A percentile compares a stretch with the other conserved stretches of the same genome.
Conservation (phyloP, 306 rosid species). For the Nissolia schottii region DNA sequence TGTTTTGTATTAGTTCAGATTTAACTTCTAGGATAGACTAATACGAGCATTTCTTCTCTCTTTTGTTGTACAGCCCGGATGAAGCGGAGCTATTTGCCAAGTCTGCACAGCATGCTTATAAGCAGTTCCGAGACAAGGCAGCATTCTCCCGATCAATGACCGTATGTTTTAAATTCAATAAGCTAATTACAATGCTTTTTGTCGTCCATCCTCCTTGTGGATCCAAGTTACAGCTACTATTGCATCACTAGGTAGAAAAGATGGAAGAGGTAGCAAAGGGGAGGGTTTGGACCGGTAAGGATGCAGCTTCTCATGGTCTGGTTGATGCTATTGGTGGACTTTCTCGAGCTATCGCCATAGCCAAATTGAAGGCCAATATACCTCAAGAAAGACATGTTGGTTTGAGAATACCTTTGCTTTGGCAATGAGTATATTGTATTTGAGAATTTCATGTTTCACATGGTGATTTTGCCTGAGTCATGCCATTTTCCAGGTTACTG, state of each 20-base stretch:
- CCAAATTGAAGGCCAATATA: slow-evolving; percentile 85
- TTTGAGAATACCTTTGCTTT: neutral
- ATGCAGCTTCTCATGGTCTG: slow-evolving; percentile 74
- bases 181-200: neutral
- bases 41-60: neutral
- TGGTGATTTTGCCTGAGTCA: slow-evolving; percentile 16
- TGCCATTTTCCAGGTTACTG: slow-evolving; percentile 68
- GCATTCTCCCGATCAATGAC: slow-evolving; percentile 85
- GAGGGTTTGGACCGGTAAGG: slow-evolving; percentile 88
- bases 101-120: slow-evolving; percentile 65
- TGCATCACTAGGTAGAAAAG: slow-evolving; percentile 61
- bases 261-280: slow-evolving; percentile 98
- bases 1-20: neutral
- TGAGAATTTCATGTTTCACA: neutral
- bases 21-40: neutral
- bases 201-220: neutral
- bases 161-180: slow-evolving; percentile 39
- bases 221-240: neutral
- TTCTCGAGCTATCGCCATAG: slow-evolving; percentile 88
- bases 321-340: slow-evolving; percentile 92
- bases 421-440: neutral
- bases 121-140: slow-evolving; percentile 87
- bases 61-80: slow-evolving; percentile 54
- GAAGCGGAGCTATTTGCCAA: slow-evolving; percentile 90
- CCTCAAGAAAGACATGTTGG: slow-evolving; percentile 75